These are phyloP conservation scores for Fusarium poae DNA, from an alignment of 2,329 filamentous ascomycete species.

Conservation along the genomic window DNA sequence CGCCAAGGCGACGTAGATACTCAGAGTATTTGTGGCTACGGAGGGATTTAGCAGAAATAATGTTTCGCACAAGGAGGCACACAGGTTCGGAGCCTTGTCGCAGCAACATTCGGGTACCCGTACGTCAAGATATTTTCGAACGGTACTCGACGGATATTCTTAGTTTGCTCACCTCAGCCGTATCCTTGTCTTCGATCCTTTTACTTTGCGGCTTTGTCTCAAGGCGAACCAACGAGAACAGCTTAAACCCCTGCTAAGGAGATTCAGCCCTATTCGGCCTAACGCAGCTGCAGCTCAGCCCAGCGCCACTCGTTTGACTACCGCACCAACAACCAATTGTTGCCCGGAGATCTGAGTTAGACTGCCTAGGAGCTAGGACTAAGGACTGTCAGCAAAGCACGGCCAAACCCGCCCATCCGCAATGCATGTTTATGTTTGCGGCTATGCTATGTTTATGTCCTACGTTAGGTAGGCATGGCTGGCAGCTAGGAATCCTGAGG, in stretches of 20 bases:
- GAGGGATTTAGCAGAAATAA: not conserved
- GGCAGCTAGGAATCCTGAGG: slow-evolving; percentile 15
- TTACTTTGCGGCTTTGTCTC: slow-evolving; percentile 13
- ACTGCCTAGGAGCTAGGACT: not conserved
- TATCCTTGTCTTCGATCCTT: slow-evolving; percentile 15
- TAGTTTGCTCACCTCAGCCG: slow-evolving; percentile 26
- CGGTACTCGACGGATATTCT: slow-evolving; percentile 2
- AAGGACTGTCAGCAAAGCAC: slow-evolving; percentile 4
- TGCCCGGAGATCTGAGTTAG: not conserved
- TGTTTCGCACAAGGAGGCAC: not conserved
- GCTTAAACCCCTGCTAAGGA: not conserved
- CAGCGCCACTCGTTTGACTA: slow-evolving; percentile 22
- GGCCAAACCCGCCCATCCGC: not conserved
- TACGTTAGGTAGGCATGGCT: slow-evolving; percentile 4
- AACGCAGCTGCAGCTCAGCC: slow-evolving; percentile 5
- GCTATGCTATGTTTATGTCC: not conserved
- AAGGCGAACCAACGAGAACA: slow-evolving; percentile 10
- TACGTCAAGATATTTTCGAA: not conserved
- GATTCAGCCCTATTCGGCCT: slow-evolving; percentile 21
- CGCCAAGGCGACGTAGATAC: not conserved
- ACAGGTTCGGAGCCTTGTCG: not conserved
- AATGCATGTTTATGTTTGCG: not conserved
- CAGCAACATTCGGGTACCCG: not conserved
- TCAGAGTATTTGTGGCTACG: not conserved
- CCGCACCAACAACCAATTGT: slow-evolving; percentile 2